These are phyloP conservation scores for Globisporangium irregulare DNA, from an alignment of 352 stramenopile genomes.

Conservation along the genomic window DNA sequence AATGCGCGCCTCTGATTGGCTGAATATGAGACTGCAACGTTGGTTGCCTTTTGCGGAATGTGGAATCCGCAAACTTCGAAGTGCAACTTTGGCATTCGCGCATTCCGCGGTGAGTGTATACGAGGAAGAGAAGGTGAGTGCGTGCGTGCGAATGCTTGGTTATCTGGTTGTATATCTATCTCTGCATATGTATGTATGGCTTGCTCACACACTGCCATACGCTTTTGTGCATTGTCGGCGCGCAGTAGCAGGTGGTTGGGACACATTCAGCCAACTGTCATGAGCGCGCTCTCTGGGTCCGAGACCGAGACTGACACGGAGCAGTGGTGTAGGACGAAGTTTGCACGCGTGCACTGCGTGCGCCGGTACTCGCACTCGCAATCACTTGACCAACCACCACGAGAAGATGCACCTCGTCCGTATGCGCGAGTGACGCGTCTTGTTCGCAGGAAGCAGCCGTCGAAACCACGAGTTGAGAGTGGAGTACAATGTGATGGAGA, in stretches of 20 bases:
- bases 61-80: neutral
- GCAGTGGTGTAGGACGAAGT: neutral
- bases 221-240: neutral
- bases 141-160: neutral
- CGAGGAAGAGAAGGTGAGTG: neutral
- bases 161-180: neutral
- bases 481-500: neutral
- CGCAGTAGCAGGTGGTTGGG: neutral
- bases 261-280: neutral
- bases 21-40: neutral
- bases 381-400: neutral
- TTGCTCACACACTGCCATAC: neutral
- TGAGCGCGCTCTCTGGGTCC: neutral
- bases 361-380: neutral
- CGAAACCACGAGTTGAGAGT: constrained; percentile 1
- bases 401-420: neutral
- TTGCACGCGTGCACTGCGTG: constrained; percentile 7
- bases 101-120: neutral
- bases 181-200: neutral
- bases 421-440: constrained; percentile 6
- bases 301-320: constrained; percentile 1
- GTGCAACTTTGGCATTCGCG: constrained; percentile 1
- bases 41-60: constrained; percentile 5
- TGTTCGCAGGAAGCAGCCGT: constrained; percentile 13
- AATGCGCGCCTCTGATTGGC: constrained; percentile 5